Base-by-base conservation (phyloP, 148 eudicot genomes). In the Vaccinium myrtillus region DNA sequence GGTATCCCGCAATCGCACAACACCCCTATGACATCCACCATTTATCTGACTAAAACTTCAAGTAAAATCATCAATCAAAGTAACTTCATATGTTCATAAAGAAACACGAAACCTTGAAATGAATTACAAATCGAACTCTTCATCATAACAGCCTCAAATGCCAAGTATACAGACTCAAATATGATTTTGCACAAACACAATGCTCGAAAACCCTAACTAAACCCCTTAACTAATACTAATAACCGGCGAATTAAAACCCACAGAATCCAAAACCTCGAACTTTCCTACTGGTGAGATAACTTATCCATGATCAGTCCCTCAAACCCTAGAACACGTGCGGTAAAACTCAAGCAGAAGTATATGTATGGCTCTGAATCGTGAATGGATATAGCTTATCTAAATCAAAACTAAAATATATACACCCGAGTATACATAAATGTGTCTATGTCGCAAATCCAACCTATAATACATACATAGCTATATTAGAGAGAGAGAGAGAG, bases 261-360 rank as follows among this genome's bases (percentile, higher is more conserved):
- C 16, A 15, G 30, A 70, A 82, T 53, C 63, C 10, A 70, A 32
- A 10, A 69, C 8, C 6, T 30, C 21, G 6, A 13, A 15, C 30
- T 19, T 82, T 15, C 13, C 46, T 4, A 82, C 48, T 10, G 2
- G 10, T 25, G 16, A 1, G 25, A 25, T 30, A 3, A 69, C 16
- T 81, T 13, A 65, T 81, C 51, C 11, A 50, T 6, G 12, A 48
- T 50, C 83, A 53, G 32, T 19, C 67, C 67, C 30, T 51, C 19
- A 74, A 82, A 71, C 65, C 78, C 78, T 71, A 82, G 84, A 70
- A 82, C n/a, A 69, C 5, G 18, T 27, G 18, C 67, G 14, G 23
- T 30, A 78, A 27, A 25, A 3, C 50, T 46, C 6, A 12, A 82
- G 76, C 27, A 82, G 11, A 81, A 81, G 16, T 36, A 43, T 25